Percentiles rank a stretch among this genome's conserved stretches.
Evolutionary conservation across 2,329 filamentous ascomycete species (phyloP).

Genomic region (Fonsecaea nubica): DNA sequence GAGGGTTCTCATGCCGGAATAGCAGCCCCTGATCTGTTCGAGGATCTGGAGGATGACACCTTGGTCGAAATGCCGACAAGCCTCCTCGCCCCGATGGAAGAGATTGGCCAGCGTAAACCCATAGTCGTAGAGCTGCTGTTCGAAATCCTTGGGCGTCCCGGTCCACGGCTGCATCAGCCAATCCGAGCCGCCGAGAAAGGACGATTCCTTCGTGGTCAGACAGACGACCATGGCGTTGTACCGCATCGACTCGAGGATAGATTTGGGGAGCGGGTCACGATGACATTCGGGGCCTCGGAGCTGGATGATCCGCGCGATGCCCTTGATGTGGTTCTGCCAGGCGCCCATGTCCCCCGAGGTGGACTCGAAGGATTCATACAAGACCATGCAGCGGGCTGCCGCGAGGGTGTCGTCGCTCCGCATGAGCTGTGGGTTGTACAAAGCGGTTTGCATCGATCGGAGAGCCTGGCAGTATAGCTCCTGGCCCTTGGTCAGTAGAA

Average conservation of each 20-base stretch:
- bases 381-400: slow-evolving; percentile 23
- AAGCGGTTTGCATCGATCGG: slow-evolving; percentile 16
- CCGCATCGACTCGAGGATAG: slow-evolving; percentile 24
- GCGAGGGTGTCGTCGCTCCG: slow-evolving; percentile 19
- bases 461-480: slow-evolving; percentile 20
- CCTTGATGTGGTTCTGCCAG: slow-evolving; percentile 25
- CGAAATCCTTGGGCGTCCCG: slow-evolving; percentile 11
- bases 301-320: slow-evolving; percentile 22
- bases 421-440: slow-evolving; percentile 11
- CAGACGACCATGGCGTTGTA: slow-evolving; percentile 24
- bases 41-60: neutral
- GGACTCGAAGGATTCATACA: slow-evolving; percentile 26
- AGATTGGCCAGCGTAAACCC: slow-evolving; percentile 17
- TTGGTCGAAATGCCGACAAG: neutral
- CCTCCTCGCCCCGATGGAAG: neutral
- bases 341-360: slow-evolving; percentile 24
- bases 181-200: slow-evolving; percentile 9
- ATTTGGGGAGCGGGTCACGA: slow-evolving; percentile 7
- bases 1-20: neutral
- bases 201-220: slow-evolving; percentile 6
- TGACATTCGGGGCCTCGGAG: slow-evolving; percentile 17
- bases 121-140: slow-evolving; percentile 24
- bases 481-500: slow-evolving; percentile 13
- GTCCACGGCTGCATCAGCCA: slow-evolving; percentile 25
- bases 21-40: slow-evolving; percentile 8